Conservation (phyloP, 2,329 filamentous ascomycete species). For the Monilinia polystroma region DNA sequence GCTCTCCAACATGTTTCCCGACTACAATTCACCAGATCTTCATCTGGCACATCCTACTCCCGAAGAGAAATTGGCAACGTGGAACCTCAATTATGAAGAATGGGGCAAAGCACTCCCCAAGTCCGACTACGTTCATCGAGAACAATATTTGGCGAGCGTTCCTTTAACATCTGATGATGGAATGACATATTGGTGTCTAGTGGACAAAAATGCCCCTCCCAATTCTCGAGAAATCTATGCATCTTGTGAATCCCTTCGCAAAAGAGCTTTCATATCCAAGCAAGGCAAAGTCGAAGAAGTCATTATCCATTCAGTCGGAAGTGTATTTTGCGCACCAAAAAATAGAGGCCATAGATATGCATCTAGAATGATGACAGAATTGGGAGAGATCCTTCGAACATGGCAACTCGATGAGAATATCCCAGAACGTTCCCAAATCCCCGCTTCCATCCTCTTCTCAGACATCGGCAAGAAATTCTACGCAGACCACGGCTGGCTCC, state of each 20-base stretch:
- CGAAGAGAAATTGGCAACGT: conserved; percentile 54
- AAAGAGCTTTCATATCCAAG: conserved; percentile 52
- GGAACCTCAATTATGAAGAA: conserved; percentile 53
- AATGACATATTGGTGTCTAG: conserved; percentile 62
- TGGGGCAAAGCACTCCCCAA: conserved; percentile 60
- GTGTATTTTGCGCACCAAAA: conserved; percentile 71
- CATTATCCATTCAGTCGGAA: conserved; percentile 71
- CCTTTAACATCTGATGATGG: conserved; percentile 59
- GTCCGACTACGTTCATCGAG: conserved; percentile 58
- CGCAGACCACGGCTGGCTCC: conserved; percentile 70
- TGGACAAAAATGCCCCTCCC: conserved; percentile 44
- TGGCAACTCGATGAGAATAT: conserved; percentile 49
- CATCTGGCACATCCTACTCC: conserved; percentile 56
- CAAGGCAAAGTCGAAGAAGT: conserved; percentile 51
- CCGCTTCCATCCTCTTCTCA: conserved; percentile 81
- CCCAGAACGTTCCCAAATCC: conserved; percentile 42
- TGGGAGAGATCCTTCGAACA: conserved; percentile 54
- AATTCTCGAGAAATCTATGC: conserved; percentile 56
- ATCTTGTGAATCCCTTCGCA: conserved; percentile 63
- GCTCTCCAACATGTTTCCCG: conserved; percentile 29
- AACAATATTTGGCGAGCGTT: conserved; percentile 55
- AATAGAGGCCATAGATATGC: conserved; percentile 75
- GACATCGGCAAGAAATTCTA: conserved; percentile 87
- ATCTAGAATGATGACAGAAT: conserved; percentile 67
- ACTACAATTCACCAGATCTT: conserved; percentile 41